A percentile compares a stretch with the other conserved stretches of the same genome.
These are phyloP conservation scores for Tricholoma bakamatsutake DNA, from an alignment of 768 basidiomycete genomes.

Conservation along the genomic window DNA sequence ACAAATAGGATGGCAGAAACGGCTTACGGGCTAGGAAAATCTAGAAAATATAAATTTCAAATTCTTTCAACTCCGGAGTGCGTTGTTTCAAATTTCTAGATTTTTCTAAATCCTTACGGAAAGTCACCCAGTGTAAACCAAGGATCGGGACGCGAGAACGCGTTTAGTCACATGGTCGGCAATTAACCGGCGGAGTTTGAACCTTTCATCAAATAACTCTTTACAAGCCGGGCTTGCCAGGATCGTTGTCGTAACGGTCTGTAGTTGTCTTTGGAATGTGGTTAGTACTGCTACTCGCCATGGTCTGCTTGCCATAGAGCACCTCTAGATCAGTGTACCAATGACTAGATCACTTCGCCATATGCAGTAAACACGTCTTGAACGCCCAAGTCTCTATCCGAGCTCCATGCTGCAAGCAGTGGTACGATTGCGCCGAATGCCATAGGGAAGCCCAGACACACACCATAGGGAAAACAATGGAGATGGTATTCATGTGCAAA, in stretches of 20 bases:
- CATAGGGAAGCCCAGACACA: constrained; percentile 85
- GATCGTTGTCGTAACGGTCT: background rate
- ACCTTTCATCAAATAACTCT: too few relatives aligned
- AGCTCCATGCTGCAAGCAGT: constrained; percentile 95
- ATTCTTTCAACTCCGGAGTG: too few relatives aligned
- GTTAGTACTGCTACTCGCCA: background rate
- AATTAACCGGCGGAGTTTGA: too few relatives aligned
- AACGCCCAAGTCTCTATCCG: constrained; percentile 96
- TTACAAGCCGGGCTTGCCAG: too few relatives aligned
- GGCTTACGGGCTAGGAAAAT: too few relatives aligned
- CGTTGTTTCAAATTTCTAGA: too few relatives aligned
- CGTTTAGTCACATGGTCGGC: too few relatives aligned
- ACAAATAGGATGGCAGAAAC: too few relatives aligned
- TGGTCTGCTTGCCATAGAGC: constrained; percentile 4
- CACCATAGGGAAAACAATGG: constrained; percentile 61
- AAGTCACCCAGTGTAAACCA: too few relatives aligned
- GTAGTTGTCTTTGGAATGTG: background rate
- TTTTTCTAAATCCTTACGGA: too few relatives aligned
- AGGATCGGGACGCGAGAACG: too few relatives aligned
- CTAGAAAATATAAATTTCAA: too few relatives aligned
- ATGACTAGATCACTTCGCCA: constrained; percentile 16
- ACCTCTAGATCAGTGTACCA: constrained; percentile 15
- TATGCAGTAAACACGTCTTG: constrained; percentile 83
- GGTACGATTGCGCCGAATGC: constrained; percentile 97
- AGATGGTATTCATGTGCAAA: constrained; percentile 50